Evolutionary conservation across 176 grass and related monocot genomes (phyloP), one percentile per base, ranked within the genome.

Genomic region (Musa acuminata): DNA sequence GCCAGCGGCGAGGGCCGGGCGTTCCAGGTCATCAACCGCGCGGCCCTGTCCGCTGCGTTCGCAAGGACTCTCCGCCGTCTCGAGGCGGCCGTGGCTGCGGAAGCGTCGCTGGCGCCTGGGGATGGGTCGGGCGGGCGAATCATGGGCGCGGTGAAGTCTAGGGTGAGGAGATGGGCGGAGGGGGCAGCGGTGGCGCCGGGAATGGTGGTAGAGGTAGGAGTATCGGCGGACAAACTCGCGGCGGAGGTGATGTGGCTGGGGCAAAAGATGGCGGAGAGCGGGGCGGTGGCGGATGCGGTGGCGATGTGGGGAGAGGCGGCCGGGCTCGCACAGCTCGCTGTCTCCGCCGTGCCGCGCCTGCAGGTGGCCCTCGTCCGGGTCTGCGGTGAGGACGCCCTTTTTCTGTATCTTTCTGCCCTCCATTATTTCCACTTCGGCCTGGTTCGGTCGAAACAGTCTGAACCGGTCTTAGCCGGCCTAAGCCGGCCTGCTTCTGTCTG

Each of bases 221-320:
- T 76, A 6, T 72, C 84, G 71, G 81, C 83, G 2, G 90, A 90
- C 85, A 97, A 97, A 76, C 79, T 88, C 13, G 90, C 87, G 2
- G 87, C 90, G 6, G 93, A 97, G 81, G 79, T 86, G 22, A 64
- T 97, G 23, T 97, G 93, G 90, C 73, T 97, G 9, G 83, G 76
- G 16, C 80, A 90, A 67, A 97, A 97, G 87, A 92, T 97, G 87
- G 71, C 77, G 25, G 90, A 78, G 77, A 85, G 76, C 77, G 83
- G 83, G 49, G 90, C 71, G 1, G 85, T 78, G 1, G 14, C 22
- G 51, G 93, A 90, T 21, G 90, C 85, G 0, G 79, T 85, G n/a
- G 77, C 52, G 63, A 82, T 67, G 75, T 97, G 91, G 81, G 83
- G 89, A 24, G 76, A 35, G 11, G 87, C 87, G 1, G 50, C 71